Conservation (phyloP, 164 flowering plant species). For the Buxus sempervirens region DNA sequence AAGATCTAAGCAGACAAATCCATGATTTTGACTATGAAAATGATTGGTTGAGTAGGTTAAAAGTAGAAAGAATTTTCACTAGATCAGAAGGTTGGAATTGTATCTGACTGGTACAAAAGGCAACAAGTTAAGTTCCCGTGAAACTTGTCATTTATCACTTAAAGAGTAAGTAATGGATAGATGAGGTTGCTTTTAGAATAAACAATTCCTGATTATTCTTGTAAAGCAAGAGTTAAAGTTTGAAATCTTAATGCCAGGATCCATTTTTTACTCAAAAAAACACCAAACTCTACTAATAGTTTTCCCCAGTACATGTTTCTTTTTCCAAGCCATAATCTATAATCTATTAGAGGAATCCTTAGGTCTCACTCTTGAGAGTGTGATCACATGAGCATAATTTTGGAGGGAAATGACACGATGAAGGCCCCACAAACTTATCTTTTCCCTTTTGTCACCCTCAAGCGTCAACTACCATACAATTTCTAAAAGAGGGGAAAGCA, state of each 20-base stretch:
- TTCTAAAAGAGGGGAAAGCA: constrained; percentile 6
- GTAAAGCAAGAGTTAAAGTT: not conserved
- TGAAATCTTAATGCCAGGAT: not conserved
- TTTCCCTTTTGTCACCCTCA: constrained; percentile 19
- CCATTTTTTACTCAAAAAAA: too few relatives aligned
- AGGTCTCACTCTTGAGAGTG: constrained; percentile 1
- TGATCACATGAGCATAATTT: not conserved
- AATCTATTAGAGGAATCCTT: not conserved
- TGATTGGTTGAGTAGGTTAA: too few relatives aligned
- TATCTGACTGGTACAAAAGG: not conserved
- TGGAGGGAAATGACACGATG: not conserved
- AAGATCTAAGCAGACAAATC: too few relatives aligned
- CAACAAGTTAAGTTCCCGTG: too few relatives aligned
- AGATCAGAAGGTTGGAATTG: not conserved
- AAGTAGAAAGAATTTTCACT: not conserved
- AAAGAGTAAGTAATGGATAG: not conserved
- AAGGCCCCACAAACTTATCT: not conserved
- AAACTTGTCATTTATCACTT: too few relatives aligned
- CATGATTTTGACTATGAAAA: too few relatives aligned
- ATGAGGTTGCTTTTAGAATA: not conserved
- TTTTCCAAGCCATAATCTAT: not conserved
- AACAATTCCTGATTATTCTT: not conserved
- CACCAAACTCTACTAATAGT: not conserved
- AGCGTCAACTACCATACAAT: constrained; percentile 25
- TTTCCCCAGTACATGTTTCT: not conserved